Evolutionary conservation across 805 yeast genomes (phyloP).

Genomic region (Pichia californica): DNA sequence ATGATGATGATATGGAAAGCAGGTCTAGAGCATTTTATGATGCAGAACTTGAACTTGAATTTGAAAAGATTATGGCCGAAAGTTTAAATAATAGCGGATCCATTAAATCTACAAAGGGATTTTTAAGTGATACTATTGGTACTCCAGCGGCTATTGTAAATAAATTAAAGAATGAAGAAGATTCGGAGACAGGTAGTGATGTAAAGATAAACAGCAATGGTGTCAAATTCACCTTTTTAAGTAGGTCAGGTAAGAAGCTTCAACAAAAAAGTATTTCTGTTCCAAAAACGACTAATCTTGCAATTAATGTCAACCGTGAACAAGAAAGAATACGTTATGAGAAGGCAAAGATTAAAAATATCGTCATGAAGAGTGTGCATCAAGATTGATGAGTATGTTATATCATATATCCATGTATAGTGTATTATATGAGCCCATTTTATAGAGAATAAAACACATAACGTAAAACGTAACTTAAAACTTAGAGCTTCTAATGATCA

Average conservation of each 20-base stretch:
- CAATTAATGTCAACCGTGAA: constrained; percentile 44
- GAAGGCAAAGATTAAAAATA: constrained; percentile 30
- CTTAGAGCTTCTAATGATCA: too few relatives aligned
- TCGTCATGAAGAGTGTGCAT: constrained; percentile 39
- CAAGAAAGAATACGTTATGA: constrained; percentile 39
- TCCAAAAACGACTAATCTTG: constrained; percentile 51
- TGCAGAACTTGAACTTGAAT: constrained; percentile 45
- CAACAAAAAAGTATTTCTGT: constrained; percentile 40
- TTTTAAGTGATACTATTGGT: constrained; percentile 22
- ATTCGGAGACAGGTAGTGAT: background rate
- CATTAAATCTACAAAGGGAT: background rate
- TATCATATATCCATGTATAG: too few relatives aligned
- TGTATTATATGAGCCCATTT: too few relatives aligned
- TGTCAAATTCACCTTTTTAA: constrained; percentile 43
- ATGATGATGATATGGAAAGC: constrained; percentile 20
- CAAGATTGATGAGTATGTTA: too few relatives aligned
- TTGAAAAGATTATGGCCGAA: constrained; percentile 33
- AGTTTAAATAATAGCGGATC: constrained; percentile 29
- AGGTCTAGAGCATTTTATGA: constrained; percentile 13
- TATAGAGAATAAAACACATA: too few relatives aligned
- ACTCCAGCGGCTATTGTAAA: constrained; percentile 27
- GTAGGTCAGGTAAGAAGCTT: constrained; percentile 45
- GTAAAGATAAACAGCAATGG: background rate
- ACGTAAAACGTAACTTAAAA: too few relatives aligned
- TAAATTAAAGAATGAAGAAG: constrained; percentile 14